Evolutionary conservation across 2,329 filamentous ascomycete genomes (phyloP).

Genomic region (Arachnomyces sp.): DNA sequence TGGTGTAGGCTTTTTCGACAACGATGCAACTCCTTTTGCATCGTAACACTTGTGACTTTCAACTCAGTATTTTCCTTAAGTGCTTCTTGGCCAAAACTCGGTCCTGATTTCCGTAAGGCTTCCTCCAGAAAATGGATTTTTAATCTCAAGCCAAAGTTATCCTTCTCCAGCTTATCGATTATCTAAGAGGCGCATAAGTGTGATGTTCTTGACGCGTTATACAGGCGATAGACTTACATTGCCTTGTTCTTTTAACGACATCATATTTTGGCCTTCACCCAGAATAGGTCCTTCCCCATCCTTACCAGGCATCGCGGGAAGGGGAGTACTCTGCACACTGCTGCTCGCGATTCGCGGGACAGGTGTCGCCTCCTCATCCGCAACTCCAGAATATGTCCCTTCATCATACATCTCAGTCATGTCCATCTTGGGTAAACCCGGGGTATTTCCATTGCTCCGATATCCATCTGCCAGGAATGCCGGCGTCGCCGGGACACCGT

Average conservation of each 20-base stretch:
- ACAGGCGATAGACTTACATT: constrained; percentile 47
- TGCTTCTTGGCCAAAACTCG: constrained; percentile 79
- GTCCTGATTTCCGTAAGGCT: constrained; percentile 74
- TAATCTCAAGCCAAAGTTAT: constrained; percentile 93
- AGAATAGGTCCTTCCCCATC: constrained; percentile 58
- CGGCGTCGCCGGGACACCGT: constrained; percentile 57
- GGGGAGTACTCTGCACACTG: constrained; percentile 74
- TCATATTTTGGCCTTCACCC: constrained; percentile 71
- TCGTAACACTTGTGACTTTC: constrained; percentile 83
- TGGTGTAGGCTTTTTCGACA: constrained; percentile 76
- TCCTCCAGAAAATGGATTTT: constrained; percentile 97
- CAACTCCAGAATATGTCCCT: constrained; percentile 55
- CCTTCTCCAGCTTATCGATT: constrained; percentile 94
- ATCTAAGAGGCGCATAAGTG: constrained; percentile 34
- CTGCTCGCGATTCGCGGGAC: constrained; percentile 68
- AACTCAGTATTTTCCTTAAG: constrained; percentile 93
- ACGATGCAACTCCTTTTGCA: constrained; percentile 76
- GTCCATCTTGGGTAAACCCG: constrained; percentile 63
- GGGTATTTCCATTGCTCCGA: constrained; percentile 62
- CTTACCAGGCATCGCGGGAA: constrained; percentile 59
- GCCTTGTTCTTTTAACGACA: constrained; percentile 90
- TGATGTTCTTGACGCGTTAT: background rate
- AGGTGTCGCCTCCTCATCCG: constrained; percentile 58
- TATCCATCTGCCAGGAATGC: constrained; percentile 54
- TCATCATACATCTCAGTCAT: constrained; percentile 59